Percentiles rank a stretch among this genome's conserved stretches.
These are phyloP conservation scores for Xylaria cubensis DNA, from an alignment of 495 filamentous ascomycete genomes.

Conservation along the genomic window DNA sequence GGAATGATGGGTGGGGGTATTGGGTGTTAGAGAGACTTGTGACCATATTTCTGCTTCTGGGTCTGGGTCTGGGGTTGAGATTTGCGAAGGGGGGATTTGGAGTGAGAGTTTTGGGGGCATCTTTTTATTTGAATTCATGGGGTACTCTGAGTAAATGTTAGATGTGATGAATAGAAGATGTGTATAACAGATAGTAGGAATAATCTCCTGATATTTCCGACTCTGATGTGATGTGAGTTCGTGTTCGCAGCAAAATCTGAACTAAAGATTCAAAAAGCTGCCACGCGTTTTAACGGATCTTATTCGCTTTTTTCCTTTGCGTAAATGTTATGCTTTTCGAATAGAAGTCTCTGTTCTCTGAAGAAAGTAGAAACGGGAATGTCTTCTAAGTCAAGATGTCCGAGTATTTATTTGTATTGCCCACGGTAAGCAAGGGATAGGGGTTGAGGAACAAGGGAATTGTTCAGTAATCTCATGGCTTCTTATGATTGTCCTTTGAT, in stretches of 20 bases:
- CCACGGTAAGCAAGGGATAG: neutral
- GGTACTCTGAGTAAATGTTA: neutral
- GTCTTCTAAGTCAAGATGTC: no score
- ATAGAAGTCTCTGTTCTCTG: neutral
- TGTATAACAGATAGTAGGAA: neutral
- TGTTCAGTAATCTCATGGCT: neutral
- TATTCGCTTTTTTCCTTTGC: neutral
- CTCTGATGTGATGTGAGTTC: neutral
- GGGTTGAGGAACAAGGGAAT: neutral
- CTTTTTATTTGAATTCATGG: neutral
- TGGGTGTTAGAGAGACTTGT: neutral
- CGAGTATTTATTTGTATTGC: neutral
- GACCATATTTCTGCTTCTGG: neutral
- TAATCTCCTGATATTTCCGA: neutral
- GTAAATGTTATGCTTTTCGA: neutral
- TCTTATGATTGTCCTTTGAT: neutral
- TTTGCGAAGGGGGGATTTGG: neutral
- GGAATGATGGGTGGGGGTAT: neutral
- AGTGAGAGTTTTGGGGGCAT: neutral
- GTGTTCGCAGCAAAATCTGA: no score
- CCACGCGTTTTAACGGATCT: neutral
- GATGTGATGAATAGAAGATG: no score
- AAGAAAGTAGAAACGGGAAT: neutral
- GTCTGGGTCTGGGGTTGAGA: neutral
- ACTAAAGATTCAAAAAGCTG: neutral